phyloP scores from a whole-genome alignment of 108 stramenopile species.

The Cylindrotheca fusiformis region DNA sequence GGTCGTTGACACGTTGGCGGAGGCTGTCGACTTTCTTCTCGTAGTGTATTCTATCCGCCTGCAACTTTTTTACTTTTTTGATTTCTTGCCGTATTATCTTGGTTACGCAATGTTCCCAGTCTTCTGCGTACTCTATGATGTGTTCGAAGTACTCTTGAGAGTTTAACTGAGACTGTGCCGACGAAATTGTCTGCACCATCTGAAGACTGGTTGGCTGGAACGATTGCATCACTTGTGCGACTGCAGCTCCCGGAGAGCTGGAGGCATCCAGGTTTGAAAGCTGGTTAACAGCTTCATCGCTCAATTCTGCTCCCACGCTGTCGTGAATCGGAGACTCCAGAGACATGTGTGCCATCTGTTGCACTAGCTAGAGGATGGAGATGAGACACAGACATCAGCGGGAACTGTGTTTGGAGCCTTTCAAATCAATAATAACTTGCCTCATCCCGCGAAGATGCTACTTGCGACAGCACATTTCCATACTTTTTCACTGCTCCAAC shows the following conservation, averaged over 20 bases:
- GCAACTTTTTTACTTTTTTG: conserved; percentile 11
- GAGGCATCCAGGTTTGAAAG: neutral
- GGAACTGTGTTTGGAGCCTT: neutral
- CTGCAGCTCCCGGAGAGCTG: neutral
- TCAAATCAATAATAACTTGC: conserved; percentile 3
- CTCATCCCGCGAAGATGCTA: conserved; percentile 1
- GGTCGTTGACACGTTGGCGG: conserved; percentile 20
- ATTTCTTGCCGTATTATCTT: conserved; percentile 16
- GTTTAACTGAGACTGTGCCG: conserved; percentile 13
- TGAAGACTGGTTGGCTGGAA: no score
- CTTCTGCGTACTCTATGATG: conserved; percentile 14
- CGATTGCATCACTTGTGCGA: neutral
- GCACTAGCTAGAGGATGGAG: neutral
- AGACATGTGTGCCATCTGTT: neutral
- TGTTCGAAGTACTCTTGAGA: conserved; percentile 13
- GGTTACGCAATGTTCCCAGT: conserved; percentile 30
- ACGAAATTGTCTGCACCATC: conserved; percentile 7
- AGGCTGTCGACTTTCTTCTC: conserved; percentile 30
- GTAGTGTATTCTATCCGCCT: conserved; percentile 23
- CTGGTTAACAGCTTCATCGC: no score
- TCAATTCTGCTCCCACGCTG: no score
- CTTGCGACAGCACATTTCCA: neutral
- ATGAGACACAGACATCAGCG: neutral
- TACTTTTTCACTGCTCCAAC: conserved; percentile 2
- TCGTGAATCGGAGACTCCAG: no score